A percentile compares a stretch with the other conserved stretches of the same genome.
These are phyloP conservation scores for Citrus unshiu DNA, from an alignment of 345 rosid species.

Conservation along the genomic window DNA sequence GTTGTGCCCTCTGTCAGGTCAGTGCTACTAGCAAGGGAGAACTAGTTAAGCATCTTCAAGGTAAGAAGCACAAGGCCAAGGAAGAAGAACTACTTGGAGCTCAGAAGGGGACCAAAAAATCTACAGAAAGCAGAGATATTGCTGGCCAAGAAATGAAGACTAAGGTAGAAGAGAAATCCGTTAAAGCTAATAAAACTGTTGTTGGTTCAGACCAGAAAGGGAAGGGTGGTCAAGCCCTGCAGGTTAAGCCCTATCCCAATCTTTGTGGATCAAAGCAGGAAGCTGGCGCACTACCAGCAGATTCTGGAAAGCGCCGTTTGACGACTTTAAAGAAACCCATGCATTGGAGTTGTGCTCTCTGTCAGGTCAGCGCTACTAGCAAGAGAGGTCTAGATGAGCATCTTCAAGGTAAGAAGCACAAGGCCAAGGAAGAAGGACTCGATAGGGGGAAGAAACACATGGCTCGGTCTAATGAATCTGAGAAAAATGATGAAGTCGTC, in stretches of 20 bases:
- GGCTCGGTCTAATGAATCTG: too few species aligned
- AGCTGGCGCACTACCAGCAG: slow-evolving; percentile 9
- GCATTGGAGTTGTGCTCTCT: slow-evolving; percentile 49
- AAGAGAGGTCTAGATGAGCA: slow-evolving; percentile 26
- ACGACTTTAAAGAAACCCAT: slow-evolving; percentile 23
- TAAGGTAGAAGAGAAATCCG: neutral
- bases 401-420: neutral
- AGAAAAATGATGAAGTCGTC: too few species aligned
- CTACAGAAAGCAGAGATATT: neutral
- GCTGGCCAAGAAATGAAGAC: neutral
- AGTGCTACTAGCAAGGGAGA: slow-evolving; percentile 15
- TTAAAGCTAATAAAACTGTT: neutral
- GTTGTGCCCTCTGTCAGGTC: slow-evolving; percentile 43
- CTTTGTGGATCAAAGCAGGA: too few species aligned
- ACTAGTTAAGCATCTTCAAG: slow-evolving; percentile 15
- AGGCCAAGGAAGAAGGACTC: neutral
- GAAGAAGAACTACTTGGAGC: neutral
- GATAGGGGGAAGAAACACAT: slow-evolving; percentile 15
- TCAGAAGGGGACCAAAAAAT: neutral
- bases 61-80: neutral
- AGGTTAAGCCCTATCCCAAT: too few species aligned
- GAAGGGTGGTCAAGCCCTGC: neutral
- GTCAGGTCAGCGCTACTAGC: slow-evolving; percentile 10
- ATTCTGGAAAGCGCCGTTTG: slow-evolving; percentile 4
- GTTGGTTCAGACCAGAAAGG: neutral